phyloP scores from a whole-genome alignment of 805 yeast genomes.

The Nakazawaea ernobii region DNA sequence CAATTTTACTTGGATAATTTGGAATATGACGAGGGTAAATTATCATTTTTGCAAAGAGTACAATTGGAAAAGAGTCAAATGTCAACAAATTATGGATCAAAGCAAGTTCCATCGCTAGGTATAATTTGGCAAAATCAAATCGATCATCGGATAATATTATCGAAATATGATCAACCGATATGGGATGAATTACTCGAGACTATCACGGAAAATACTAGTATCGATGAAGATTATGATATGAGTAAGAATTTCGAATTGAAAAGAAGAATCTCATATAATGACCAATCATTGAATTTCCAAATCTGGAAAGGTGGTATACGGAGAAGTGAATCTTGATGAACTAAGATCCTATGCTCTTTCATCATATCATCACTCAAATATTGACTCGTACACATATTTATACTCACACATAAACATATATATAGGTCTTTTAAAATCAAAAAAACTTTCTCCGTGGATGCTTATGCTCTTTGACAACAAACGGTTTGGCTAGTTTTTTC shows the following conservation, averaged over 20 bases:
- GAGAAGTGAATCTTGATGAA: not conserved
- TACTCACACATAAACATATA: no score
- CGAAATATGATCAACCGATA: constrained; percentile 36
- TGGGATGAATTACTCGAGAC: constrained; percentile 25
- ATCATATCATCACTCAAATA: no score
- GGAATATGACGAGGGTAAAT: not conserved
- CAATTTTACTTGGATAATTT: constrained; percentile 17
- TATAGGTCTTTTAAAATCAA: no score
- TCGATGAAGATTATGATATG: constrained; percentile 16
- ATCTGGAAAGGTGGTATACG: constrained; percentile 34
- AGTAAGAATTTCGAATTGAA: constrained; percentile 11
- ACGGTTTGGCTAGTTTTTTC: no score
- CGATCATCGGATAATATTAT: constrained; percentile 41
- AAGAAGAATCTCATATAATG: constrained; percentile 10
- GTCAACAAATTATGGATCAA: constrained; percentile 18
- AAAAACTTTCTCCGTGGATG: no score
- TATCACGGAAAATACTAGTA: not conserved
- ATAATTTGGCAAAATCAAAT: constrained; percentile 47
- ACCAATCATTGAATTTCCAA: constrained; percentile 20
- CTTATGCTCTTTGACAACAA: no score
- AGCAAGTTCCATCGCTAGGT: constrained; percentile 48
- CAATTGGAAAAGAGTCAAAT: not conserved
- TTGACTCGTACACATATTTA: no score
- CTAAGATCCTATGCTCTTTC: no score
- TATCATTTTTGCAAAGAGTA: not conserved